These are phyloP conservation scores for Russula sp. DNA, from an alignment of 768 basidiomycete species.

Conservation along the genomic window DNA sequence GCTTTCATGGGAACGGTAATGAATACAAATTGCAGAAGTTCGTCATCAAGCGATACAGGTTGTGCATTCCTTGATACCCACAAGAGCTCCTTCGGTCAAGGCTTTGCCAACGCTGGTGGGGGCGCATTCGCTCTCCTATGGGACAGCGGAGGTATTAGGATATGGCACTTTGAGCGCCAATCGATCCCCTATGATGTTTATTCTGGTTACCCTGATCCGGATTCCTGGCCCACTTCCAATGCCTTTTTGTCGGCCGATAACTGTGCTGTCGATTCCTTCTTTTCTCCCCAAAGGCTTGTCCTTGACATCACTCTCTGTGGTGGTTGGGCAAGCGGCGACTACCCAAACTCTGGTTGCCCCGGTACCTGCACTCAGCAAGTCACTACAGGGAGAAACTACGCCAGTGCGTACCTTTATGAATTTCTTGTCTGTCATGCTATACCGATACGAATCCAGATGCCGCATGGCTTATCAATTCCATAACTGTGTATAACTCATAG, in stretches of 20 bases:
- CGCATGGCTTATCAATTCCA: conserved; percentile 18
- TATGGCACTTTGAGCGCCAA: conserved; percentile 21
- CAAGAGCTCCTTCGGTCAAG: neutral
- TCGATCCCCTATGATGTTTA: conserved; percentile 19
- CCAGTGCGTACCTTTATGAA: conserved; percentile 2
- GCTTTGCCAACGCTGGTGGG: neutral
- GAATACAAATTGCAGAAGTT: neutral
- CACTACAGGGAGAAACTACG: conserved; percentile 9
- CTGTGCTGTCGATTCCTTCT: conserved; percentile 7
- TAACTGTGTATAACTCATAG: conserved; percentile 13
- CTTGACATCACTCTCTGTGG: conserved; percentile 18
- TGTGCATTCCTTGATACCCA: conserved; percentile 9
- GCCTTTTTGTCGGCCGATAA: conserved; percentile 9
- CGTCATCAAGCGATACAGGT: neutral
- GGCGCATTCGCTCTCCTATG: neutral
- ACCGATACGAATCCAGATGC: conserved; percentile 8
- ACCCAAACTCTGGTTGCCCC: conserved; percentile 7
- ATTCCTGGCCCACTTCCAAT: conserved; percentile 10
- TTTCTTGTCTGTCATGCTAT: neutral
- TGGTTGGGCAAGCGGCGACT: conserved; percentile 17
- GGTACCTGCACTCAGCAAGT: conserved; percentile 6
- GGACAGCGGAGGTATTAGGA: conserved; percentile 7
- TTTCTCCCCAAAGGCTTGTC: conserved; percentile 13
- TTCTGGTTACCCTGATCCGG: conserved; percentile 1
- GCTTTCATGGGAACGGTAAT: neutral